A percentile compares a stretch with the other conserved stretches of the same genome.
phyloP scores from a whole-genome alignment of 108 stramenopile species.

The Hondaea fermentalgiana region DNA sequence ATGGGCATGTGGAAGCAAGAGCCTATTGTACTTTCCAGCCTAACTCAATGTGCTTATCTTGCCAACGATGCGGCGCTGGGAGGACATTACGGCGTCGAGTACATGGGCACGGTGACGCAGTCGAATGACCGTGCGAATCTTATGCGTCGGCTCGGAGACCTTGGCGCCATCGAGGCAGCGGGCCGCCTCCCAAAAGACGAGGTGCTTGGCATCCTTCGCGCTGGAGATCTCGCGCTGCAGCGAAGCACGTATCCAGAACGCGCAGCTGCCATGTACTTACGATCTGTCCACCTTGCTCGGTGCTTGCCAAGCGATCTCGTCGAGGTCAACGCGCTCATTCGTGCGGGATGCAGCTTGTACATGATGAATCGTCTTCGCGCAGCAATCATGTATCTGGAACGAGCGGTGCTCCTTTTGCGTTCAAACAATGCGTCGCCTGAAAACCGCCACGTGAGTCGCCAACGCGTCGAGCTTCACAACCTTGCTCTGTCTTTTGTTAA shows the following conservation, averaged over 20 bases:
- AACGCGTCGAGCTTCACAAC: background rate
- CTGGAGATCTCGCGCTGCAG: background rate
- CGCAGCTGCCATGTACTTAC: background rate
- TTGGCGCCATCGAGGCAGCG: background rate
- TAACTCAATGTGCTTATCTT: background rate
- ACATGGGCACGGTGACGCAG: background rate
- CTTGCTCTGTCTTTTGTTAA: background rate
- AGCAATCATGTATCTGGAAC: background rate
- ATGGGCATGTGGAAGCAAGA: slow-evolving; percentile 18
- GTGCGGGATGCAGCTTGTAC: background rate
- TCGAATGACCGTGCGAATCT: background rate
- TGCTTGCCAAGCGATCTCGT: background rate
- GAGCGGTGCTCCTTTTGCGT: background rate
- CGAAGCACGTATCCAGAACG: background rate
- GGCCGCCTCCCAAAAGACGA: background rate
- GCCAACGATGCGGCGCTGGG: background rate
- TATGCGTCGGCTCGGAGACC: background rate
- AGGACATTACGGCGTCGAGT: background rate
- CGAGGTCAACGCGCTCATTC: background rate
- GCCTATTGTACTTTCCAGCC: background rate
- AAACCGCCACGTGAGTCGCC: background rate
- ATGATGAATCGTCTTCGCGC: slow-evolving; percentile 1
- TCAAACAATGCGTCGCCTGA: background rate
- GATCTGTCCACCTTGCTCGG: background rate
- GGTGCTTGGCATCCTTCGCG: background rate